Evolutionary conservation across 495 filamentous ascomycete species (phyloP).

Genomic region (Coniosporium apollinis): DNA sequence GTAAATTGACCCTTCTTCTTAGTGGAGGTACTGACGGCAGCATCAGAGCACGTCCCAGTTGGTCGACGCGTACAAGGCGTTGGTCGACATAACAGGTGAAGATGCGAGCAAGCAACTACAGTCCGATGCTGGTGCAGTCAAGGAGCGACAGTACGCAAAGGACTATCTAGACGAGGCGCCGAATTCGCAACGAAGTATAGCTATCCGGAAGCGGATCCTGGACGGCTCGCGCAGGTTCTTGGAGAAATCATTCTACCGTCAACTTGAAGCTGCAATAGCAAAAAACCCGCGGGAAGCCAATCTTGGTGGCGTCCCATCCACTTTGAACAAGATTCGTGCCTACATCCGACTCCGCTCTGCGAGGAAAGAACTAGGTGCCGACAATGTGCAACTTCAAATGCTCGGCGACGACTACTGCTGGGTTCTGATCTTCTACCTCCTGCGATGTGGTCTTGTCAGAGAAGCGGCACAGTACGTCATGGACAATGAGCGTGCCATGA

Average conservation of each 20-base stretch:
- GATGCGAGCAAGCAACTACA: constrained; percentile 33
- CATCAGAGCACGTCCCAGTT: constrained; percentile 34
- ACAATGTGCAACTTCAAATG: constrained; percentile 54
- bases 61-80: constrained; percentile 58
- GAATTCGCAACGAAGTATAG: constrained; percentile 40
- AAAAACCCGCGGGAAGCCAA: constrained; percentile 80
- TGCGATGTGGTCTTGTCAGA: constrained; percentile 64
- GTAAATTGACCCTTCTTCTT: too few species aligned
- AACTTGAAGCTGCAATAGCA: constrained; percentile 55
- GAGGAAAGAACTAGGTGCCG: constrained; percentile 63
- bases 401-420: constrained; percentile 74
- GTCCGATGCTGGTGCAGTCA: constrained; percentile 37
- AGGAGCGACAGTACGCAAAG: constrained; percentile 58
- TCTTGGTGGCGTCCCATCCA: constrained; percentile 72
- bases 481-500: constrained; percentile 57
- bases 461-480: constrained; percentile 80
- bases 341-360: constrained; percentile 65
- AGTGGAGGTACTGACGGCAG: constrained; percentile 2
- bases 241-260: constrained; percentile 55
- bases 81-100: constrained; percentile 59
- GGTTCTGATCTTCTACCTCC: constrained; percentile 85
- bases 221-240: constrained; percentile 59
- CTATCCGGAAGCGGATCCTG: constrained; percentile 56
- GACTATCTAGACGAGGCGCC: constrained; percentile 56
- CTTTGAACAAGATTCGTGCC: constrained; percentile 76